phyloP scores from a whole-genome alignment of 306 rosid genomes.

The Citrullus amarus region DNA sequence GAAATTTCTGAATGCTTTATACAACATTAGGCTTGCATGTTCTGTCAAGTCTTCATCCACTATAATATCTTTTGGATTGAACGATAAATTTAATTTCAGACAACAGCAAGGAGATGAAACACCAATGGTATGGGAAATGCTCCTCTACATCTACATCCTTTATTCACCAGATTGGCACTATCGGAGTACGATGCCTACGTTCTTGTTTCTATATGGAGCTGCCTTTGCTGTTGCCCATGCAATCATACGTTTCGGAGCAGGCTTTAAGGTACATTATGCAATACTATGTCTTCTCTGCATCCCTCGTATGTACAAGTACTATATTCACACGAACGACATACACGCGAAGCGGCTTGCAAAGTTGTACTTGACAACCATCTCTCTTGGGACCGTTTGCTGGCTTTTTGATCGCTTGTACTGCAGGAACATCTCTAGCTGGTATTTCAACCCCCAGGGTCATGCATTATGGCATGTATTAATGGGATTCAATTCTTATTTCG shows the following conservation, averaged over 20 bases:
- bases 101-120: constrained; percentile 88
- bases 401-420: constrained; percentile 49
- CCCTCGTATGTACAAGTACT: constrained; percentile 91
- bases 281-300: constrained; percentile 68
- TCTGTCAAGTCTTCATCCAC: neutral
- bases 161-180: constrained; percentile 92
- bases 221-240: constrained; percentile 49
- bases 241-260: constrained; percentile 34
- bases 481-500: constrained; percentile 66
- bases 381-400: constrained; percentile 48
- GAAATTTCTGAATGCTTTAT: neutral
- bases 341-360: constrained; percentile 60
- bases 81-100: constrained; percentile 25
- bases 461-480: constrained; percentile 71
- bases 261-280: constrained; percentile 61
- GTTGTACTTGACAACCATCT: constrained; percentile 40
- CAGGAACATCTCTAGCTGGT: constrained; percentile 43
- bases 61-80: neutral
- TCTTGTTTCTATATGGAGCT: constrained; percentile 58
- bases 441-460: constrained; percentile 71
- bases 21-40: neutral
- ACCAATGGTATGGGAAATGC: constrained; percentile 94
- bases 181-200: constrained; percentile 73
- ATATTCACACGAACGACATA: constrained; percentile 45
- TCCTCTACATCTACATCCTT: constrained; percentile 69